Conservation (phyloP, 2,329 filamentous ascomycete species). For the Emmonsiellopsis sp. region DNA sequence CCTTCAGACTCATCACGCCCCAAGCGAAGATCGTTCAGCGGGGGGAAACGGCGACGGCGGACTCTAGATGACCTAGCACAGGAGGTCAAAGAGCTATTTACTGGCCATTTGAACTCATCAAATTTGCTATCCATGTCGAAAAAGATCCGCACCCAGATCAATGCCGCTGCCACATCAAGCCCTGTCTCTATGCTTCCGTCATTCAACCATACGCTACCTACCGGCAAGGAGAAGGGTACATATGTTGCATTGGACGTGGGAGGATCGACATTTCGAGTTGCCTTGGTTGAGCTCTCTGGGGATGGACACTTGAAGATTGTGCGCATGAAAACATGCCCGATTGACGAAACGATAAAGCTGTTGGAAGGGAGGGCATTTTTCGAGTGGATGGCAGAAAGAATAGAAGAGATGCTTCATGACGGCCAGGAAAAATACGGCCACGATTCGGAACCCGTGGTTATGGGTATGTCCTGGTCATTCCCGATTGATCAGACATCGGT, state of each 20-base stretch:
- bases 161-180: constrained; percentile 44
- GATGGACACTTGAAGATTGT: constrained; percentile 44
- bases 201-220: constrained; percentile 52
- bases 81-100: constrained; percentile 30
- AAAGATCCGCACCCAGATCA: constrained; percentile 42
- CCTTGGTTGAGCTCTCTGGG: constrained; percentile 48
- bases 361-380: constrained; percentile 51
- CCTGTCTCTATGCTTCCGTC: constrained; percentile 57
- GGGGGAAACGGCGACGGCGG: constrained; percentile 26
- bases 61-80: constrained; percentile 29
- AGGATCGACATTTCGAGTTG: constrained; percentile 57
- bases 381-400: constrained; percentile 56
- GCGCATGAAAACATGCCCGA: constrained; percentile 44
- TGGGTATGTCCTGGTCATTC: constrained; percentile 59
- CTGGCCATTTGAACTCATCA: constrained; percentile 23
- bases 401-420: constrained; percentile 43
- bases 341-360: constrained; percentile 47
- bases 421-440: constrained; percentile 32
- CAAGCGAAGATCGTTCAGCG: constrained; percentile 24
- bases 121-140: constrained; percentile 36
- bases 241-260: constrained; percentile 56
- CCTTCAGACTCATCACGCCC: constrained; percentile 24
- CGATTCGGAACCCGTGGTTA: constrained; percentile 35
- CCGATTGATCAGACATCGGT: constrained; percentile 56
- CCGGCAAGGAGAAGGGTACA: constrained; percentile 49